These are phyloP conservation scores for Cymbopogon flexuosus DNA, from an alignment of 202 grass and related monocot genomes.

Conservation along the genomic window DNA sequence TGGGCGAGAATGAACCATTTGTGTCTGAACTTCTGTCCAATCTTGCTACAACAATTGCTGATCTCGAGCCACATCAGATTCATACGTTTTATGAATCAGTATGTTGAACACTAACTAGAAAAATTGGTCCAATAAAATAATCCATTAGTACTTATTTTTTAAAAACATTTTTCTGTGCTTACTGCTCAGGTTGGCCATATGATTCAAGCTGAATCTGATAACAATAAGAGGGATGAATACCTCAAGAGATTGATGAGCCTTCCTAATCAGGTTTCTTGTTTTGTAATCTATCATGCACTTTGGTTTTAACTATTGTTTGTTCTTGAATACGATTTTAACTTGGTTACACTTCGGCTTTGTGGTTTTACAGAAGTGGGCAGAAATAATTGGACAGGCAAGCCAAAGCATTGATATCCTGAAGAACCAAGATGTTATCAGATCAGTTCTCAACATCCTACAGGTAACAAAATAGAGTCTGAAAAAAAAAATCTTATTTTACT, in stretches of 20 bases:
- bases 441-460: conserved; percentile 98
- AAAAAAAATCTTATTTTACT: not conserved
- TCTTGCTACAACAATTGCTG: conserved; percentile 77
- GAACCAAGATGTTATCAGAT: conserved; percentile 96
- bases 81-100: conserved; percentile 99
- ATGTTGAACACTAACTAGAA: conserved; percentile 34
- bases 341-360: not conserved
- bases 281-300: conserved; percentile 17
- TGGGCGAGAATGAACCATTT: conserved; percentile 97
- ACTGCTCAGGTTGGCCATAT: conserved; percentile 83
- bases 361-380: conserved; percentile 91
- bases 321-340: conserved; percentile 14
- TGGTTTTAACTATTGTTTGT: not conserved
- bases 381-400: conserved; percentile 98
- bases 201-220: conserved; percentile 98
- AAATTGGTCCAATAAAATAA: conserved; percentile 1
- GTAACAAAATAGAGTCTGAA: conserved; percentile 34
- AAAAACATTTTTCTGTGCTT: conserved; percentile 11
- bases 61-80: conserved; percentile 98
- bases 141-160: conserved; percentile 22
- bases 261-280: conserved; percentile 73
- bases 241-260: conserved; percentile 98
- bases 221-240: conserved; percentile 92
- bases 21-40: conserved; percentile 77
- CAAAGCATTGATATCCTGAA: conserved; percentile 94